A percentile compares a stretch with the other conserved stretches of the same genome.
Evolutionary conservation across 2,329 filamentous ascomycete genomes (phyloP).

Genomic region (Aspergillus persii): DNA sequence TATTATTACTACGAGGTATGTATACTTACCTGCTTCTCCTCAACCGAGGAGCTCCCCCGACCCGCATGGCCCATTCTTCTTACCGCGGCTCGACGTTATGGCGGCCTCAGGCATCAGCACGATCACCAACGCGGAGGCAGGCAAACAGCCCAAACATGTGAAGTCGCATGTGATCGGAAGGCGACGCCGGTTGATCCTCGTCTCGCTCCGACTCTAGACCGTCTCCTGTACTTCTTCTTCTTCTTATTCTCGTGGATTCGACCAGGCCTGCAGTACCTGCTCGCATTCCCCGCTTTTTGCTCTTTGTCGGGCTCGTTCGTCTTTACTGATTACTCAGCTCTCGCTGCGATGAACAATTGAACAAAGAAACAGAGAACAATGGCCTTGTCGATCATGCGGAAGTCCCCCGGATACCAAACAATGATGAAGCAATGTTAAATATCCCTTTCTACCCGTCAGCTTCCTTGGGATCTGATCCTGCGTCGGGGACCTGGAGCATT

Average conservation of each 20-base stretch:
- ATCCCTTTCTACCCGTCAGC: neutral
- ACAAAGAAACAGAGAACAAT: neutral
- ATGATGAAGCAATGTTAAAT: neutral
- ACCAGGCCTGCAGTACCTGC: too few relatives aligned
- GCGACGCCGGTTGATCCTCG: neutral
- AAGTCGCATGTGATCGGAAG: too few relatives aligned
- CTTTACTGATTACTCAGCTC: neutral
- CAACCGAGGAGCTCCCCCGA: neutral
- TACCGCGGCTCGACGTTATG: neutral
- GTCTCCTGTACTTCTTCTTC: too few relatives aligned
- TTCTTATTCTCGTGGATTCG: too few relatives aligned
- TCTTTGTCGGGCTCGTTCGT: neutral
- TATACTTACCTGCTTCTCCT: too few relatives aligned
- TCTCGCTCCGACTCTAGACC: conserved; percentile 1
- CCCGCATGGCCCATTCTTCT: neutral
- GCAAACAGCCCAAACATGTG: neutral
- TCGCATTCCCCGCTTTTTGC: neutral
- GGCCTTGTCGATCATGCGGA: neutral
- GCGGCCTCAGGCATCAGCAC: neutral
- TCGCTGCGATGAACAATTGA: neutral
- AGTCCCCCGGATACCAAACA: neutral
- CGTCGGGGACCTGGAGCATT: neutral
- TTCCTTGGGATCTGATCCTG: neutral
- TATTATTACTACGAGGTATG: neutral
- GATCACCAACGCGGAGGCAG: too few relatives aligned